phyloP scores from a whole-genome alignment of 805 yeast species.

The Metschnikowia drakensbergensis region DNA sequence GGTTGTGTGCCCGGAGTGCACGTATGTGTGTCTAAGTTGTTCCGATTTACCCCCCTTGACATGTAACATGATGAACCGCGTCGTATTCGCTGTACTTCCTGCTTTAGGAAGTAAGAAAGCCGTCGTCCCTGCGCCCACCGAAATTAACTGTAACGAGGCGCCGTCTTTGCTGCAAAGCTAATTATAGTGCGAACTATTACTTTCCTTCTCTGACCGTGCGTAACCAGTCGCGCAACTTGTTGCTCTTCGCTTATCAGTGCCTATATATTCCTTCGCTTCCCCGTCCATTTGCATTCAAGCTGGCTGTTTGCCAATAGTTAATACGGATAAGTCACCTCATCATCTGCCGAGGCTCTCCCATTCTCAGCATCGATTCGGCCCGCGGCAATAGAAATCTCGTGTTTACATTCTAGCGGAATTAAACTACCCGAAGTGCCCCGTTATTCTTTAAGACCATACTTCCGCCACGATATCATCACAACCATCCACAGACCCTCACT shows the following conservation, averaged over 20 bases:
- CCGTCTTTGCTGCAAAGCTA: not conserved
- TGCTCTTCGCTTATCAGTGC: slow-evolving; percentile 3
- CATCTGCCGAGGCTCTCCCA: not conserved
- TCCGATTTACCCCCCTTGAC: not conserved
- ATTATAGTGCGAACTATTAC: slow-evolving; percentile 1
- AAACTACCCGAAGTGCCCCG: not conserved
- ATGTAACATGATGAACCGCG: not conserved
- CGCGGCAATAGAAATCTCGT: not conserved
- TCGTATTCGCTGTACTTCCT: too few relatives aligned
- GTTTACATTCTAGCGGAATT: not conserved
- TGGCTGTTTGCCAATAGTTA: not conserved
- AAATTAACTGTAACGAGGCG: not conserved
- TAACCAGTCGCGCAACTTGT: slow-evolving; percentile 2
- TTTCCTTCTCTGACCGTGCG: not conserved
- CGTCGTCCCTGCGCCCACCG: too few relatives aligned
- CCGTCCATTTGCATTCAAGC: not conserved
- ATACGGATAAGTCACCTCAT: not conserved
- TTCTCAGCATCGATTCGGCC: not conserved
- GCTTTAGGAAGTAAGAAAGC: too few relatives aligned
- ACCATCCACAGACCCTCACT: not conserved
- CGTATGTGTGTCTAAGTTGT: not conserved
- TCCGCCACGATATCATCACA: not conserved
- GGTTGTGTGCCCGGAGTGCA: not conserved
- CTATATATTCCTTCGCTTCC: slow-evolving; percentile 1
- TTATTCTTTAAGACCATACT: not conserved